Base-by-base conservation (phyloP, 495 filamentous ascomycete genomes). In the Clohesyomyces aquaticus region DNA sequence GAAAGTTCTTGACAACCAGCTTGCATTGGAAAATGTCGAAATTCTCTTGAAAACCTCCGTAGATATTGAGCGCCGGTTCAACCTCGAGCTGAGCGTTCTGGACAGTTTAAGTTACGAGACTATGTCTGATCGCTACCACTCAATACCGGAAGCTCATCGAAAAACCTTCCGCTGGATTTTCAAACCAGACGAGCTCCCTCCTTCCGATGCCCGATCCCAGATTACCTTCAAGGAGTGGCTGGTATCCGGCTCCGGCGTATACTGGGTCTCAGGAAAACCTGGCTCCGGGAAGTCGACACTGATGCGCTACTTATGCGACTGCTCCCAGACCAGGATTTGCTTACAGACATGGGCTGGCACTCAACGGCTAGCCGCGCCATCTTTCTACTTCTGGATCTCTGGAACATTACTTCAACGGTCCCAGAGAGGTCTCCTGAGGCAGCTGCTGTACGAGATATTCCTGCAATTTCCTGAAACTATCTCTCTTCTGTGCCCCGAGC, bases 191-290 rank as follows among this genome's bases (percentile, higher is more conserved):
- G 14, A 6, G 32, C 32, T 38, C 32, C 32, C 32, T 38, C 6
- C 6, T 14, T 6, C 6, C 14, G 32, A 38, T 14, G 6, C 32
- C 6, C 32, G 32, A 38, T 38, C 32, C 6, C 6, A 18, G 43
- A 47, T 47, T 8, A 47, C 8, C 4, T 49, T 49, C 22, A 11
- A 3, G 4, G 10, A 49, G 1, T 49, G 46, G 46, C 46, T 49
- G 46, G 4, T 2, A 10, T 4, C 2, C 46, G 46, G 23, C 19
- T 11, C 4, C 22, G 19, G 21, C 22, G 1, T 49, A 18, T 49
- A 49, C 46, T 56, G 53, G 53, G 25, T 56, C 18, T 4, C 53
- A n/a, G 53, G 53, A 12, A 56, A 56, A 22, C 10, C 53, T n/a
- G 53, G 53, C 3, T 56, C 53, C 3, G 53, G 53, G 1, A 56